These are phyloP conservation scores for Lasiodiplodia theobromae DNA, from an alignment of 2,329 filamentous ascomycete genomes.

Conservation along the genomic window DNA sequence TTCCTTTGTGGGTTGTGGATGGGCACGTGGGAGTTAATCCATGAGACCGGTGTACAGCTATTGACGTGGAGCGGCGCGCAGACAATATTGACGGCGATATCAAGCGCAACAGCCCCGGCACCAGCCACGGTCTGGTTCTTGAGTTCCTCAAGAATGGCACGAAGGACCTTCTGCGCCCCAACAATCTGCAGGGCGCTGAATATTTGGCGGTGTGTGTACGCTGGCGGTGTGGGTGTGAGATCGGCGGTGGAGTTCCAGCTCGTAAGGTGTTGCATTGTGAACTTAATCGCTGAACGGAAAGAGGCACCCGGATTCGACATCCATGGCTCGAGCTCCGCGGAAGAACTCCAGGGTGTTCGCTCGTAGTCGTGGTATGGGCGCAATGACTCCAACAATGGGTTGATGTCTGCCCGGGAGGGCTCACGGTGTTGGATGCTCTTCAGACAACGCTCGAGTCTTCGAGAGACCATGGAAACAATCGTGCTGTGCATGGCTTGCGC, in stretches of 20 bases:
- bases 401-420: constrained; percentile 72
- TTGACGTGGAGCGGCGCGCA: constrained; percentile 65
- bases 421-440: constrained; percentile 71
- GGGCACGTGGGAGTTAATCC: constrained; percentile 41
- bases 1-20: constrained; percentile 40
- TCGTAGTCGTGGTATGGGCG: constrained; percentile 65
- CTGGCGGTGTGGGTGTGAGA: constrained; percentile 62
- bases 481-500: constrained; percentile 74
- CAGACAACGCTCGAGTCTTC: constrained; percentile 71
- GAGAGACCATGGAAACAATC: constrained; percentile 74
- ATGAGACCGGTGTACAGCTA: constrained; percentile 45
- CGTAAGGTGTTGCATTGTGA: constrained; percentile 68
- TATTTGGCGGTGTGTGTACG: constrained; percentile 76
- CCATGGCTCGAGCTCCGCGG: constrained; percentile 75
- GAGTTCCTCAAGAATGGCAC: constrained; percentile 71
- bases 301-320: constrained; percentile 63
- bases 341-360: constrained; percentile 67
- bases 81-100: constrained; percentile 72
- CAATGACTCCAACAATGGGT: constrained; percentile 71
- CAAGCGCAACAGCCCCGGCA: constrained; percentile 68
- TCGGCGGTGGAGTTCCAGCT: constrained; percentile 68
- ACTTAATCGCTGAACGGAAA: constrained; percentile 64
- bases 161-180: constrained; percentile 67
- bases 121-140: constrained; percentile 66
- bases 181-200: constrained; percentile 67